Base-by-base conservation (phyloP, 148 eudicot species). In the Nepenthes mirabilis region DNA sequence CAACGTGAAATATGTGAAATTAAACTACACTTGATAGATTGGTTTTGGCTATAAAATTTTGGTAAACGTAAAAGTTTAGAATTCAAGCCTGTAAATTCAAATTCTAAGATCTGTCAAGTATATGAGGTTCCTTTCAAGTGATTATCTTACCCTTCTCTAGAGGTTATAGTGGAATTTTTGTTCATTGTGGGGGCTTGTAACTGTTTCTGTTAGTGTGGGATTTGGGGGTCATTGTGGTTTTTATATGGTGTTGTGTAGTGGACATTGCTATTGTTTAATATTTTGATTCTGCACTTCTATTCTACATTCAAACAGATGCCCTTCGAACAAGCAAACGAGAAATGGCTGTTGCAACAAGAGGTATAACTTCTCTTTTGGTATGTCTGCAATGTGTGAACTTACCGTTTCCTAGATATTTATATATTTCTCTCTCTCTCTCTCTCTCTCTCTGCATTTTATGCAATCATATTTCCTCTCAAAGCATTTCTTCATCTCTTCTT, bases 261-360 rank as follows among this genome's bases (percentile, higher is more conserved):
- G 6, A 3, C 4, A 40, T 40, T 40, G 4, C 8, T 40, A 40
- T 59, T 8, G 12, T 37, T 59, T 14, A 1, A 49, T 58, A n/a
- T 55, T 62, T 49, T 34, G 36, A 40, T 23, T 23, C 23, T 23
- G 23, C 23, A 10, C 57, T 9, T 36, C 49, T 23, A 11, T 43
- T 57, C 14, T 36, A 40, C 13, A 49, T 35, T 63, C 60, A 45
- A 2, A 62, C 80, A 83, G 88, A 83, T 52, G 88, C 84, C 6
- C 72, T 83, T 49, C 66, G 88, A 34, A 63, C 78, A 56, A 83
- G 88, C 79, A 83, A 83, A 72, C 69, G 88, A 68, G 88, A 83
- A 64, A 83, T 83, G 88, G 55, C 84, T 6, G 88, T 80, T 61
- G 88, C 88, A 43, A 83, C 88, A 5, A 67, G 88, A 75, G 88